A percentile compares a stretch with the other conserved stretches of the same genome.
Conservation (phyloP, 805 yeast genomes). For the Brettanomyces nanus region DNA sequence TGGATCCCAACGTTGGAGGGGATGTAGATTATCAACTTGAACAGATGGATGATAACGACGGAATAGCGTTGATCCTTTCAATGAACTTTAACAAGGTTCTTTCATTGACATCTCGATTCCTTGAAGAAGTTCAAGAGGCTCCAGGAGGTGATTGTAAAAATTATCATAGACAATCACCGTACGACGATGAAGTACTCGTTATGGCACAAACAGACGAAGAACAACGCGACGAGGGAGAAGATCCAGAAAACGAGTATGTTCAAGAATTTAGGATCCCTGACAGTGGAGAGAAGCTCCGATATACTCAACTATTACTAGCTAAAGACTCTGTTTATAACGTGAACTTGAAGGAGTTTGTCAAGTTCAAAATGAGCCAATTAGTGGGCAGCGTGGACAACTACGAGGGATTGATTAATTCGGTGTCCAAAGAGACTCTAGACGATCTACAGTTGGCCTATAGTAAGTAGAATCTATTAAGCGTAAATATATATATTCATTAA, state of each 20-base stretch:
- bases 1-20: slow-evolving; percentile 5
- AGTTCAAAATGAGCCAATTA: slow-evolving; percentile 22
- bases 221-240: slow-evolving; percentile 14
- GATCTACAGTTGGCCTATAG: slow-evolving; percentile 21
- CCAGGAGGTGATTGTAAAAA: slow-evolving; percentile 46
- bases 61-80: slow-evolving; percentile 17
- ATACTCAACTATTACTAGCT: slow-evolving; percentile 27
- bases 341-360: slow-evolving; percentile 38
- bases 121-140: slow-evolving; percentile 71
- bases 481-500: too few species aligned
- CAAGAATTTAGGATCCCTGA: slow-evolving; percentile 20
- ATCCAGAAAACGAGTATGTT: slow-evolving; percentile 21
- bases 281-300: slow-evolving; percentile 36
- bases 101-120: slow-evolving; percentile 28
- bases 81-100: slow-evolving; percentile 21
- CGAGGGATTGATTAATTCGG: slow-evolving; percentile 24
- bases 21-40: slow-evolving; percentile 20
- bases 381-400: slow-evolving; percentile 26
- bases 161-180: slow-evolving; percentile 37
- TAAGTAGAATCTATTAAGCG: too few species aligned
- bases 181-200: slow-evolving; percentile 27
- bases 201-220: slow-evolving; percentile 16
- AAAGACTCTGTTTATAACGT: slow-evolving; percentile 49
- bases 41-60: slow-evolving; percentile 15
- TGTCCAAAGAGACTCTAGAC: slow-evolving; percentile 25